phyloP scores from a whole-genome alignment of 441 rosid species.

The Populus tomentosa region DNA sequence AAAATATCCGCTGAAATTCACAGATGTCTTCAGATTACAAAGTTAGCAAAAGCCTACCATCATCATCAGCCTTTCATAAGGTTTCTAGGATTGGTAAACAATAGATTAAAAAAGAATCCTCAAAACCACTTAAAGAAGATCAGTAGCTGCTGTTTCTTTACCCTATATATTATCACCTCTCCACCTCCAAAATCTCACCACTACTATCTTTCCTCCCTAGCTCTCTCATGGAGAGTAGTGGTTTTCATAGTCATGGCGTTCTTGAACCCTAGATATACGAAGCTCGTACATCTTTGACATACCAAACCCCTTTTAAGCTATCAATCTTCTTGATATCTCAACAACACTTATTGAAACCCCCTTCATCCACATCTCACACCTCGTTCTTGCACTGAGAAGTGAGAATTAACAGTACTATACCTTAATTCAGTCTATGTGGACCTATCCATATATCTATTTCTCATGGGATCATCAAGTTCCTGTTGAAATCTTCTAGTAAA shows the following conservation, averaged over 20 bases:
- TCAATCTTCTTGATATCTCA: background rate
- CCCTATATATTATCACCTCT: conserved; percentile 9
- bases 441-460: background rate
- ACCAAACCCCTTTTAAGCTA: background rate
- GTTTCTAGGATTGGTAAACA: conserved; percentile 31
- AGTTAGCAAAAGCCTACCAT: conserved; percentile 15
- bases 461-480: conserved; percentile 14
- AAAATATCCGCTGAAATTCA: conserved; percentile 13
- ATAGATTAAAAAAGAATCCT: conserved; percentile 21
- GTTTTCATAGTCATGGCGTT: background rate
- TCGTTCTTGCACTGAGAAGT: background rate
- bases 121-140: conserved; percentile 12
- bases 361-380: background rate
- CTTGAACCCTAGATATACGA: conserved; percentile 2
- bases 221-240: background rate
- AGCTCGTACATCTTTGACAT: background rate
- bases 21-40: conserved; percentile 1
- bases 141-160: conserved; percentile 8
- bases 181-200: background rate
- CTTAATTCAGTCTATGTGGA: background rate
- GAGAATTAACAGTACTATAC: background rate
- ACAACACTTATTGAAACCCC: background rate
- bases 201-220: background rate
- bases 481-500: conserved; percentile 1
- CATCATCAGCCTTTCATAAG: conserved; percentile 27